These are phyloP conservation scores for Camellia sinensis DNA, from an alignment of 148 eudicot species.

Conservation along the genomic window DNA sequence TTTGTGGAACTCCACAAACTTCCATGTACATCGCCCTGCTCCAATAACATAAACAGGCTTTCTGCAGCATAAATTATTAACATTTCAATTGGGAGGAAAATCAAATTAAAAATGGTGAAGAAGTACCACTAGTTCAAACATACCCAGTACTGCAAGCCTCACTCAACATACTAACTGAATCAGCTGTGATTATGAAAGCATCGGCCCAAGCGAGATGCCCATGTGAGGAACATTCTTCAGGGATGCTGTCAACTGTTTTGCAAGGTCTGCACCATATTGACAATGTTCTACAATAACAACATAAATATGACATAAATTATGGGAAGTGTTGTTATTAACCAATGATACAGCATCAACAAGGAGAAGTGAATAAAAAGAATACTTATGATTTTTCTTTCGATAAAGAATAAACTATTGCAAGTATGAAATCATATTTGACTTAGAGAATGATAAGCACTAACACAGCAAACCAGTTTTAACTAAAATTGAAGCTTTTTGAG, in stretches of 20 bases:
- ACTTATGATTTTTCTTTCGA: background rate
- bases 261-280: slow-evolving; percentile 78
- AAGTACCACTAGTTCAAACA: slow-evolving; percentile 10
- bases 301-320: background rate
- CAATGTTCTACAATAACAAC: slow-evolving; percentile 50
- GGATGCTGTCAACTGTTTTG: slow-evolving; percentile 54
- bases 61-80: slow-evolving; percentile 38
- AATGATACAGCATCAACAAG: background rate
- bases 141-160: slow-evolving; percentile 97
- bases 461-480: background rate
- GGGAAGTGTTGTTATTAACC: background rate
- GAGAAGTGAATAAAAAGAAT: background rate
- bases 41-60: slow-evolving; percentile 96
- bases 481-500: background rate
- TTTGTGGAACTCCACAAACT: slow-evolving; percentile 68
- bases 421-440: background rate
- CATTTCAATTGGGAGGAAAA: background rate
- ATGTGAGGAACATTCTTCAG: slow-evolving; percentile 67
- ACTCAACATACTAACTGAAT: slow-evolving; percentile 85
- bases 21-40: slow-evolving; percentile 86
- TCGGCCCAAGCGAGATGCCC: slow-evolving; percentile 92
- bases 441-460: background rate
- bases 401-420: background rate
- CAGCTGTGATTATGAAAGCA: slow-evolving; percentile 82
- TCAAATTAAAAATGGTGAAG: background rate